A percentile compares a stretch with the other conserved stretches of the same genome.
phyloP scores from a whole-genome alignment of 306 rosid genomes.

The Cicer bijugum region DNA sequence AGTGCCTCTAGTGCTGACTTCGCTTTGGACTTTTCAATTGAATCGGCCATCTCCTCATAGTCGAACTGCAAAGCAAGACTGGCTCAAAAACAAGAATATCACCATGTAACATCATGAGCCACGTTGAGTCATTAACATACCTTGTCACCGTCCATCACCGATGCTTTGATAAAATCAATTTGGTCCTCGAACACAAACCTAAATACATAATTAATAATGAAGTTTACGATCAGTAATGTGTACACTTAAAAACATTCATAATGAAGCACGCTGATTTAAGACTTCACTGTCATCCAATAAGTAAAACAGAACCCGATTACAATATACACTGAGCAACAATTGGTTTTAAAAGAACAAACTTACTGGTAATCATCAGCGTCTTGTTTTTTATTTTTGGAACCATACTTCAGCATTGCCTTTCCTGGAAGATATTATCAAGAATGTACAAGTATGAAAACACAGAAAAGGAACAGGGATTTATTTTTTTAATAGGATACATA shows the following conservation, averaged over 20 bases:
- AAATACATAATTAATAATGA: constrained; percentile 36
- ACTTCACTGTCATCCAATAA: constrained; percentile 33
- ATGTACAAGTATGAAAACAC: constrained; percentile 37
- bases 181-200: constrained; percentile 95
- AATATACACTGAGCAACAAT: constrained; percentile 12
- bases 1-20: constrained; percentile 81
- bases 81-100: constrained; percentile 46
- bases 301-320: constrained; percentile 38
- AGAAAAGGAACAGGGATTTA: constrained; percentile 28
- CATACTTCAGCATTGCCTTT: constrained; percentile 79
- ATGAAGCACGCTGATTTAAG: neutral
- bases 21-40: constrained; percentile 66
- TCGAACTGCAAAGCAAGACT: constrained; percentile 60
- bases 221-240: constrained; percentile 39
- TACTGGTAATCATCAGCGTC: constrained; percentile 84
- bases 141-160: constrained; percentile 90
- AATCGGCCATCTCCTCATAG: constrained; percentile 52
- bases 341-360: constrained; percentile 48
- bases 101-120: constrained; percentile 25
- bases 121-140: constrained; percentile 49
- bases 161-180: constrained; percentile 87
- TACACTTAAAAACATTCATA: constrained; percentile 33
- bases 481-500: neutral
- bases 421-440: constrained; percentile 57
- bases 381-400: constrained; percentile 83